Percentiles rank a stretch among this genome's conserved stretches.
phyloP scores from a whole-genome alignment of 2,329 filamentous ascomycete species.

The Fusarium nurragi region DNA sequence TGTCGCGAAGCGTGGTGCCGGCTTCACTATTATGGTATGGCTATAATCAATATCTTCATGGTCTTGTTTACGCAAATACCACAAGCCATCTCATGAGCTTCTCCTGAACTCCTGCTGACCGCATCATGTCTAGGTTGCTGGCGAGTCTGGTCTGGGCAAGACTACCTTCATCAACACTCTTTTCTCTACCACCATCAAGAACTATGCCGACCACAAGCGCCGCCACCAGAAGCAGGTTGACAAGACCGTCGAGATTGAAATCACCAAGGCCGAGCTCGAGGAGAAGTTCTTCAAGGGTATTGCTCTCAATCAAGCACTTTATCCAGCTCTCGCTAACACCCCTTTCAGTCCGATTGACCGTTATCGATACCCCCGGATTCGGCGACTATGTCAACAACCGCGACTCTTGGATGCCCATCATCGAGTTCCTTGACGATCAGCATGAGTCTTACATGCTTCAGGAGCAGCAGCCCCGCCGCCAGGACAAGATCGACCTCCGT shows the following conservation, averaged over 20 bases:
- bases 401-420: constrained; percentile 99
- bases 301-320: constrained; percentile 7
- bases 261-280: constrained; percentile 99
- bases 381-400: constrained; percentile 99
- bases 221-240: constrained; percentile 99
- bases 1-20: constrained; percentile 85
- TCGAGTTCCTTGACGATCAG: constrained; percentile 99
- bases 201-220: constrained; percentile 99
- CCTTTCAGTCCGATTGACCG: constrained; percentile 86
- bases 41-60: not conserved
- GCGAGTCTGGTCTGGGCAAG: constrained; percentile 98
- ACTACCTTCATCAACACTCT: constrained; percentile 99
- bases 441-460: constrained; percentile 99
- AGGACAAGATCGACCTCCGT: constrained; percentile 99
- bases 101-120: constrained; percentile 19
- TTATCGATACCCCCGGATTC: constrained; percentile 98
- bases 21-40: constrained; percentile 98
- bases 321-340: constrained; percentile 31
- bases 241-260: constrained; percentile 99
- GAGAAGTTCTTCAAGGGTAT: constrained; percentile 99
- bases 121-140: constrained; percentile 76
- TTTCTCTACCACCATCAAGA: constrained; percentile 99
- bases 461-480: constrained; percentile 97
- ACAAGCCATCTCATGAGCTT: constrained; percentile 1
- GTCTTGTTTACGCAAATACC: not conserved